These are phyloP conservation scores for Penicilliopsis zonata DNA, from an alignment of 495 filamentous ascomycete genomes.

Conservation along the genomic window DNA sequence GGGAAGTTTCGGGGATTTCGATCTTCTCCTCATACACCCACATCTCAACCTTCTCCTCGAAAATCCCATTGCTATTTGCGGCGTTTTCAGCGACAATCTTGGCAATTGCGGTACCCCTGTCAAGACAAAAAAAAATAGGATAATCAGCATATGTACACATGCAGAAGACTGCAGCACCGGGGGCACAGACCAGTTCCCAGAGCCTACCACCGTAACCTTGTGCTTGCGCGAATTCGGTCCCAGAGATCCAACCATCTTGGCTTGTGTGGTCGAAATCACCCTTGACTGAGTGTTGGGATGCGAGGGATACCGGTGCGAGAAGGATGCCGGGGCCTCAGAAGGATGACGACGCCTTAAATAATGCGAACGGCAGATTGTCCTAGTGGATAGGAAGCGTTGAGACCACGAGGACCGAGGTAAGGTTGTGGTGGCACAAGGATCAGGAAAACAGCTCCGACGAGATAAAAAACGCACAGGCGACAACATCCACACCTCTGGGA, in stretches of 20 bases:
- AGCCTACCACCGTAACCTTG: conserved; percentile 89
- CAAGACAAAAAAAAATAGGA: conserved; percentile 2
- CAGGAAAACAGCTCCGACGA: conserved; percentile 14
- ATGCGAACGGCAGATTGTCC: conserved; percentile 2
- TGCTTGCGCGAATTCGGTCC: conserved; percentile 53
- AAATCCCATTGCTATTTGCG: conserved; percentile 58
- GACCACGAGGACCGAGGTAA: conserved; percentile 15
- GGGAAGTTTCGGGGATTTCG: conserved; percentile 51
- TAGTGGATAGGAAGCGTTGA: conserved; percentile 10
- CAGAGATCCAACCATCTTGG: conserved; percentile 32
- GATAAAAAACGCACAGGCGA: conserved; percentile 5
- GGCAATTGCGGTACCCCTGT: conserved; percentile 86
- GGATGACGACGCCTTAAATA: background rate
- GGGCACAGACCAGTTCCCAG: conserved; percentile 76
- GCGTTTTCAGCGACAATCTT: conserved; percentile 96
- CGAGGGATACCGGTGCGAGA: conserved; percentile 5
- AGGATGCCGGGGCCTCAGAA: conserved; percentile 5
- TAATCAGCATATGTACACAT: too few relatives aligned
- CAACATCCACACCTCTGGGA: conserved; percentile 7
- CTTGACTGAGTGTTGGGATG: conserved; percentile 9
- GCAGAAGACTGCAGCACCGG: background rate
- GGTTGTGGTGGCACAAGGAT: conserved; percentile 4
- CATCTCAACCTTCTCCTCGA: conserved; percentile 88
- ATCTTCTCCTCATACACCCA: conserved; percentile 92
- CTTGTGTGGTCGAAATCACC: background rate